phyloP scores from a whole-genome alignment of 1,139 yeast genomes.

The Lodderomyces beijingensis region DNA sequence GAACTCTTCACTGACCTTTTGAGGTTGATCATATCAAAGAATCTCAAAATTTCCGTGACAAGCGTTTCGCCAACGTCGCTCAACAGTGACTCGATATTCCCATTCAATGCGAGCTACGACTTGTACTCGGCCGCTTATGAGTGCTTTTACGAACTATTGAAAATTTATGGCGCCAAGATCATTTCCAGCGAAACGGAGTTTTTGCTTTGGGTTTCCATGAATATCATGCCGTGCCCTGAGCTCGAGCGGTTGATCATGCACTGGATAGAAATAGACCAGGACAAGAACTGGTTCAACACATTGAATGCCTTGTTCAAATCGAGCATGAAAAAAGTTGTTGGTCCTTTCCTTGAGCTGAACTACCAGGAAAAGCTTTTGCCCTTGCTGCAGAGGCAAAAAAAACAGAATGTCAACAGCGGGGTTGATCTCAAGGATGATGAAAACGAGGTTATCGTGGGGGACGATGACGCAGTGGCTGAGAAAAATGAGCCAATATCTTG shows the following conservation, averaged over 20 bases:
- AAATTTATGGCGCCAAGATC: slow-evolving; percentile 32
- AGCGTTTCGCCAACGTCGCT: slow-evolving; percentile 33
- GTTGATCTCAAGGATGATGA: slow-evolving; percentile 45
- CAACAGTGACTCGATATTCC: slow-evolving; percentile 33
- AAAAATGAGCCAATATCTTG: slow-evolving; percentile 64
- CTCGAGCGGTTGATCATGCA: slow-evolving; percentile 30
- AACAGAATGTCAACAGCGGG: slow-evolving; percentile 23
- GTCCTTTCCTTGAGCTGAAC: slow-evolving; percentile 35
- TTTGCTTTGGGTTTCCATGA: slow-evolving; percentile 43
- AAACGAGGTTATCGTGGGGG: slow-evolving; percentile 39
- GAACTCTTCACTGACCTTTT: slow-evolving; percentile 29
- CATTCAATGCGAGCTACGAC: slow-evolving; percentile 34
- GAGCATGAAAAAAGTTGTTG: slow-evolving; percentile 36
- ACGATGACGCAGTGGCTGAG: slow-evolving; percentile 25
- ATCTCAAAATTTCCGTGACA: slow-evolving; percentile 35
- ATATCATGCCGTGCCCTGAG: slow-evolving; percentile 36
- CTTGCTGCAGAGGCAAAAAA: slow-evolving; percentile 41
- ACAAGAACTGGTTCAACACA: slow-evolving; percentile 38
- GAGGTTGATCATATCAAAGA: slow-evolving; percentile 30
- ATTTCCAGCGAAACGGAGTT: slow-evolving; percentile 34
- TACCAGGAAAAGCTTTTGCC: slow-evolving; percentile 43
- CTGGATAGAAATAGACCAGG: slow-evolving; percentile 40
- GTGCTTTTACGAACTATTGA: slow-evolving; percentile 38
- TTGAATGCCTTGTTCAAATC: slow-evolving; percentile 35
- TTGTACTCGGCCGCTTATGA: slow-evolving; percentile 35